Evolutionary conservation across 2,329 filamentous ascomycete species (phyloP), one percentile per base, ranked within the genome.

Genomic region (Rhexocercosporidium sp.): DNA sequence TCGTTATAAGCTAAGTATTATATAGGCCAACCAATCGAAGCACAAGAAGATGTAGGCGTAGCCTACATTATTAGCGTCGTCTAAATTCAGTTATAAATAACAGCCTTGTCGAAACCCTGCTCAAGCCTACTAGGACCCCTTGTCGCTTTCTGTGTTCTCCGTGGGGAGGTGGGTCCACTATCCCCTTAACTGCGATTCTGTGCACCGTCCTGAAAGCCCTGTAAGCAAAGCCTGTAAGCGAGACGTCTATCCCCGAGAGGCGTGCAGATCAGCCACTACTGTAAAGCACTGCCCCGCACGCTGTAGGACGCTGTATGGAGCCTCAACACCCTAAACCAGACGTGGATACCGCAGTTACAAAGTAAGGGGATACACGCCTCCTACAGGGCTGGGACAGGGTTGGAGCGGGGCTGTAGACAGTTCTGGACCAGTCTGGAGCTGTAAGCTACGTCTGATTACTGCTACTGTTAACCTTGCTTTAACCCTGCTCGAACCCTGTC

Each of bases 101-200:
- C 0, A 85, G 86, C 20, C 88, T 86, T 77, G 77, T 78, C 18
- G 75, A 79, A 22, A 77, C 82, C 7, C 79, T 87, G 11, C 75
- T 81, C 59, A 72, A 81, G 29, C 84, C 81, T 5, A 78, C 77
- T 41, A 14, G 16, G 16, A 41, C 37, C 37, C 37, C 37, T 41
- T 41, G 16, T 41, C 16, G 16, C 37, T 14, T 41, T 41, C 16
- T 41, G 16, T 41, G 16, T 41, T 41, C 37, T 41, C 16, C 14
- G 16, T 41, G 16, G 37, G 37, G 16, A 41, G 16, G 16, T 41
- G 37, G 37, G 37, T 41, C 37, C 37, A 41, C 16, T 41, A 41
- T n/a, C n/a, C n/a, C n/a, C n/a, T n/a, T n/a, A n/a, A n/a, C n/a
- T n/a, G n/a, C n/a, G n/a, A n/a, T n/a, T n/a, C n/a, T n/a, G n/a